Base-by-base conservation (phyloP, 345 rosid species). In the Rhizophora apiculata region DNA sequence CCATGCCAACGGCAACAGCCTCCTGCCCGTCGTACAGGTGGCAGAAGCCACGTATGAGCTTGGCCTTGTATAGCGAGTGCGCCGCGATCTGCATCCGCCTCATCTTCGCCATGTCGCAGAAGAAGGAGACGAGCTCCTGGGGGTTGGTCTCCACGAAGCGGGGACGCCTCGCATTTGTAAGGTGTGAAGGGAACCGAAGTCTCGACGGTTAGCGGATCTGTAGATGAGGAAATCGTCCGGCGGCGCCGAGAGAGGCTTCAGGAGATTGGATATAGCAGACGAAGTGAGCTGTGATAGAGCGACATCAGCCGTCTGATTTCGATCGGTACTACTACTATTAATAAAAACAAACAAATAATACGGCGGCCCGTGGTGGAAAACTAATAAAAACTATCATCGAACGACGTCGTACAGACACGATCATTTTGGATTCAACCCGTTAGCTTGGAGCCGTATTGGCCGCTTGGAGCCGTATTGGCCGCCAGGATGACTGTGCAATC, bases 1-100 rank as follows among this genome's bases (percentile, higher is more conserved):
- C 97, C 99, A 95, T 95, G 9, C 96, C 97, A 34, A 95, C 76
- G 56, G 96, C 90, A 32, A 92, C 96, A 13, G 96, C 99, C 67
- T 95, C 99, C 68, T 95, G 97, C 0, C 99, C 99, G 60, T 95
- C 99, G 82, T 95, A 95, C n/a, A 95, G 87, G 70, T 95, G 99
- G 69, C 97, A 95, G 80, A 95, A 95, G 5, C 99, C 99, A 27
- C 96, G 92, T 76, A 95, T 89, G 60, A 95, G 96, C 78, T 92
- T 95, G n/a, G 97, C 89, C 80, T 95, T 95, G 88, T 94, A 94
- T 62, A 94, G 96, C 21, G 99, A 92, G 76, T 95, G 97, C 32
- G 99, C 87, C 8, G 99, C 99, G 75, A 95, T 92, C 85, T 95
- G 96, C 96, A 90, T 85, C 2, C 99, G 82, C 3, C 99, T 96